Evolutionary conservation across 345 rosid genomes (phyloP).

Genomic region (Erucastrum elatum): DNA sequence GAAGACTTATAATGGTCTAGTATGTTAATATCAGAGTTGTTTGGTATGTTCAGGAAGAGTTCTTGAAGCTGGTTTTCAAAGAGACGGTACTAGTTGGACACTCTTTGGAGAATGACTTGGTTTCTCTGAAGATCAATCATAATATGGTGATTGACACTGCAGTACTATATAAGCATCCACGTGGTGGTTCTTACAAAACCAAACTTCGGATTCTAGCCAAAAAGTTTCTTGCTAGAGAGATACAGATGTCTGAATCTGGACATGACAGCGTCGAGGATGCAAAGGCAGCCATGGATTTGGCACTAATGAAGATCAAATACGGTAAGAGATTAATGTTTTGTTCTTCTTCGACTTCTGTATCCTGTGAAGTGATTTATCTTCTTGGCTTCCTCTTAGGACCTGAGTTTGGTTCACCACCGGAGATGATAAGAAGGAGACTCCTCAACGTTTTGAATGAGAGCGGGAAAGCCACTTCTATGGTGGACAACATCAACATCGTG

Average conservation of each 20-base stretch:
- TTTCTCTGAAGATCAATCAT: conserved; percentile 85
- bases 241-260: conserved; percentile 74
- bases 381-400: conserved; percentile 62
- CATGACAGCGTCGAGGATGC: conserved; percentile 97
- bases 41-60: conserved; percentile 68
- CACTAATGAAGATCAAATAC: conserved; percentile 73
- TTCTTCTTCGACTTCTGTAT: background rate
- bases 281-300: conserved; percentile 83
- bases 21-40: conserved; percentile 11
- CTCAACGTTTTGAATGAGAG: conserved; percentile 65
- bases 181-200: conserved; percentile 70
- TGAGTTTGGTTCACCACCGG: conserved; percentile 80
- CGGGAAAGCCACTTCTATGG: conserved; percentile 71
- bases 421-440: conserved; percentile 61
- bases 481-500: conserved; percentile 68
- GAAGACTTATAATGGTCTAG: conserved; percentile 1
- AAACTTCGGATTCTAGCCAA: conserved; percentile 84
- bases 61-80: conserved; percentile 69
- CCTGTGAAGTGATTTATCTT: background rate
- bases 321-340: conserved; percentile 44
- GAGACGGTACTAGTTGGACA: conserved; percentile 93
- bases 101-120: conserved; percentile 89
- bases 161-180: conserved; percentile 77
- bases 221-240: conserved; percentile 78
- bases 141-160: conserved; percentile 89